phyloP scores from a whole-genome alignment of 495 filamentous ascomycete genomes.

The Penicillium tannophilum region DNA sequence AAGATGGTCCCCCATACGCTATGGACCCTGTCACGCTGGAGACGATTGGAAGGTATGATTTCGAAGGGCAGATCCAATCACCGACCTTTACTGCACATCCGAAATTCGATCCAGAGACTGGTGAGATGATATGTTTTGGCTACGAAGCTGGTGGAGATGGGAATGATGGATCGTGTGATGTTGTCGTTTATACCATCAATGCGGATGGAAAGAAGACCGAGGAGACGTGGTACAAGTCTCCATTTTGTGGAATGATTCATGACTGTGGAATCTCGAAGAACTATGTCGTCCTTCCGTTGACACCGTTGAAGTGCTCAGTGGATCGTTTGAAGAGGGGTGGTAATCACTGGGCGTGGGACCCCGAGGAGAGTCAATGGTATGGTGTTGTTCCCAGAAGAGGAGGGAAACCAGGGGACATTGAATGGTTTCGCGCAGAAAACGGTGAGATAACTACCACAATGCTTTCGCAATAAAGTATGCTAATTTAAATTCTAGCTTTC shows the following conservation, averaged over 20 bases:
- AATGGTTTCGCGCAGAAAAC: slow-evolving; percentile 10
- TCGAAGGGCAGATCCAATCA: slow-evolving; percentile 55
- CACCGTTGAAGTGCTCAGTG: slow-evolving; percentile 49
- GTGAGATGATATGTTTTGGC: slow-evolving; percentile 59
- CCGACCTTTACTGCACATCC: slow-evolving; percentile 64
- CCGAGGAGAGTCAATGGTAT: slow-evolving; percentile 52
- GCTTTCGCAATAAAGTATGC: neutral
- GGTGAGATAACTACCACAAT: too few species aligned
- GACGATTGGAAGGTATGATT: slow-evolving; percentile 56
- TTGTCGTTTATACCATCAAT: slow-evolving; percentile 49
- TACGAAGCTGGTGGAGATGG: slow-evolving; percentile 54
- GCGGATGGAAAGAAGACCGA: slow-evolving; percentile 44
- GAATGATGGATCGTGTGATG: slow-evolving; percentile 42
- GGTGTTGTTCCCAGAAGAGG: slow-evolving; percentile 50
- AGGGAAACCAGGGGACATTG: slow-evolving; percentile 52
- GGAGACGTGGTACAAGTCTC: slow-evolving; percentile 51
- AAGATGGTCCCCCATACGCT: slow-evolving; percentile 56
- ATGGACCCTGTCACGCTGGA: slow-evolving; percentile 58
- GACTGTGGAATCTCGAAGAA: slow-evolving; percentile 55
- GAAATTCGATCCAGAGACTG: slow-evolving; percentile 59
- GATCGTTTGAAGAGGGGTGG: slow-evolving; percentile 53
- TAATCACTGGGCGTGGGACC: slow-evolving; percentile 57
- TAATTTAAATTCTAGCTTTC: slow-evolving; percentile 30
- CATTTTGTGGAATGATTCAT: slow-evolving; percentile 60
- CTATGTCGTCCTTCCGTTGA: slow-evolving; percentile 53